Evolutionary conservation across 192 early-diverging fungal genomes (phyloP).

Genomic region (Radiomyces spectabilis): DNA sequence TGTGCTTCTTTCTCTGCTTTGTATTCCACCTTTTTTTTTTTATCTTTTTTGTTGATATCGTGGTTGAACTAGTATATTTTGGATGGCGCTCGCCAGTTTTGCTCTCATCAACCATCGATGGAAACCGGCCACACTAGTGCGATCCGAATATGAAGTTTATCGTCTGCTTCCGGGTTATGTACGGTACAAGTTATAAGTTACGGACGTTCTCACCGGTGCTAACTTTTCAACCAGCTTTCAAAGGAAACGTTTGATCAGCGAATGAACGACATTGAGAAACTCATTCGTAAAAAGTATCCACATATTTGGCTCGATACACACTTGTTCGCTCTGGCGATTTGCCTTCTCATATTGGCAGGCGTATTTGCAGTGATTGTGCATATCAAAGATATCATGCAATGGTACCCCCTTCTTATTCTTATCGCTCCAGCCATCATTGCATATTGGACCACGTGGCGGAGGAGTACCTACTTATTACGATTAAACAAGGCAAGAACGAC

Average conservation of each 20-base stretch:
- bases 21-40: conserved; percentile 2
- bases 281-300: conserved; percentile 6
- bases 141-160: not conserved
- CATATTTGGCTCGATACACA: conserved; percentile 6
- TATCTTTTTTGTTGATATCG: not conserved
- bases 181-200: not conserved
- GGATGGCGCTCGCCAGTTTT: not conserved
- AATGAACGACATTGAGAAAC: not conserved
- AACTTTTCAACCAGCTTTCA: not conserved
- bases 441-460: conserved; percentile 7
- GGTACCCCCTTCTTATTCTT: conserved; percentile 16
- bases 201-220: not conserved
- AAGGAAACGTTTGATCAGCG: conserved; percentile 5
- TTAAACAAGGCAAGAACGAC: not conserved
- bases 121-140: not conserved
- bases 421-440: conserved; percentile 7
- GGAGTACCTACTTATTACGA: not conserved
- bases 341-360: conserved; percentile 9
- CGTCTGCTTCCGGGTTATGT: not conserved
- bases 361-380: conserved; percentile 2
- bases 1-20: conserved; percentile 1
- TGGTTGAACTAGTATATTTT: not conserved
- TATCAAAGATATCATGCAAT: not conserved
- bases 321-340: conserved; percentile 1
- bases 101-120: not conserved